These are phyloP conservation scores for Uronychia binucleata DNA, from an alignment of 73 alveolate species.

Conservation along the genomic window DNA sequence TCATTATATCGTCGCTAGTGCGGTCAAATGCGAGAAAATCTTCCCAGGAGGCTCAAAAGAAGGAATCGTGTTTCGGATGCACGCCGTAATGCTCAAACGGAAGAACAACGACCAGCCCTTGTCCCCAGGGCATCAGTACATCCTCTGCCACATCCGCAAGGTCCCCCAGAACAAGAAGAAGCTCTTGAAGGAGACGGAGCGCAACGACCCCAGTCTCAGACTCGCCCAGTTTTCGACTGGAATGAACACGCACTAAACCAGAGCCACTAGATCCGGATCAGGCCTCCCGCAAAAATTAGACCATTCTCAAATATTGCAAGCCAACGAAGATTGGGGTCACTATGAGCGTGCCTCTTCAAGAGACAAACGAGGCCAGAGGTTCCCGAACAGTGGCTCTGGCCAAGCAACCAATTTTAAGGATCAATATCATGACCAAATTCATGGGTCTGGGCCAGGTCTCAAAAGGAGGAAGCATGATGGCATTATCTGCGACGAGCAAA, in stretches of 20 bases:
- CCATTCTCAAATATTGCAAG: too few species aligned
- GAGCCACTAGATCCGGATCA: neutral
- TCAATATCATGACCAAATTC: too few species aligned
- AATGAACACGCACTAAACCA: neutral
- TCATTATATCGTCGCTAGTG: slow-evolving; percentile 71
- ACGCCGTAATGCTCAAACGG: slow-evolving; percentile 61
- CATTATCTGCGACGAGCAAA: too few species aligned
- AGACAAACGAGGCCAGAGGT: too few species aligned
- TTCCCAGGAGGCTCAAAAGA: slow-evolving; percentile 60
- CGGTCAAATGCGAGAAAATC: slow-evolving; percentile 71
- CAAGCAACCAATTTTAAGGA: too few species aligned
- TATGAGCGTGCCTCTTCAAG: too few species aligned
- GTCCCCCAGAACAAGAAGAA: slow-evolving; percentile 28
- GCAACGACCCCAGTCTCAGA: neutral
- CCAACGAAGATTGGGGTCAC: too few species aligned
- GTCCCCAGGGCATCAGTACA: slow-evolving; percentile 31
- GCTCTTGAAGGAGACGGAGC: neutral
- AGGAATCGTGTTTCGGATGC: slow-evolving; percentile 71
- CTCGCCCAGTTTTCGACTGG: neutral
- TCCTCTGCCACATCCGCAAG: slow-evolving; percentile 55
- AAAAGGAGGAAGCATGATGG: too few species aligned
- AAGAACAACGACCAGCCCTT: slow-evolving; percentile 13
- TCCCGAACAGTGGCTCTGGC: too few species aligned
- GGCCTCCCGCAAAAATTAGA: neutral
- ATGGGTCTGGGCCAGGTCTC: too few species aligned